Percentiles rank a stretch among this genome's conserved stretches.
Conservation (phyloP, 768 basidiomycete species). For the Boletus reticulatus region DNA sequence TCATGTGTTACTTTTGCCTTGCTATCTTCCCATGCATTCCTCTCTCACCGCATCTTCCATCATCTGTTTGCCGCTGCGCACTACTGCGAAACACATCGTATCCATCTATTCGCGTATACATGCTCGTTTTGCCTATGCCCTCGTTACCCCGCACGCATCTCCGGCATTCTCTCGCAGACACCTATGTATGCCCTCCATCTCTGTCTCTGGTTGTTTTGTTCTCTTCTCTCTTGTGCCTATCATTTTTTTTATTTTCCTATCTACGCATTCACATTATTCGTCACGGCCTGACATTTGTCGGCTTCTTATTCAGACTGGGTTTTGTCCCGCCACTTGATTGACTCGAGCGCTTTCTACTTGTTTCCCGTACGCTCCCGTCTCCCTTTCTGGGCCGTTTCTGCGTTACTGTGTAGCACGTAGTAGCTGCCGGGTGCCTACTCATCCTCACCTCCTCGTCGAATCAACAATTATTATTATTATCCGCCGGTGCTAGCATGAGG, state of each 20-base stretch:
- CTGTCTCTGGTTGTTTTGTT: slow-evolving; percentile 26
- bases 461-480: slow-evolving; percentile 26
- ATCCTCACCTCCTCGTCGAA: slow-evolving; percentile 24
- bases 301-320: slow-evolving; percentile 28
- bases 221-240: slow-evolving; percentile 16
- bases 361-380: slow-evolving; percentile 31
- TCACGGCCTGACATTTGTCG: slow-evolving; percentile 21
- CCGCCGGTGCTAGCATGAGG: not conserved
- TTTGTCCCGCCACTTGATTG: slow-evolving; percentile 16
- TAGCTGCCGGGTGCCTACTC: slow-evolving; percentile 35
- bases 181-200: slow-evolving; percentile 24
- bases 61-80: slow-evolving; percentile 29
- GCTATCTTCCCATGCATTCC: slow-evolving; percentile 38
- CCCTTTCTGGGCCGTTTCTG: slow-evolving; percentile 23
- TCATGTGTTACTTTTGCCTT: slow-evolving; percentile 36
- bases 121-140: slow-evolving; percentile 33
- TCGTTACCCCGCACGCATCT: slow-evolving; percentile 15
- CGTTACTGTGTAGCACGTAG: slow-evolving; percentile 34
- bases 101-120: slow-evolving; percentile 33
- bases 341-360: slow-evolving; percentile 29
- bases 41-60: slow-evolving; percentile 18
- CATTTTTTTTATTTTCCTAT: slow-evolving; percentile 29
- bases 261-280: slow-evolving; percentile 31
- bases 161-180: slow-evolving; percentile 22
- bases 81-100: slow-evolving; percentile 37